Evolutionary conservation across 1,284 basidiomycete species (phyloP), one percentile per base, ranked within the genome.

Genomic region (Ceratobasidium sp.): DNA sequence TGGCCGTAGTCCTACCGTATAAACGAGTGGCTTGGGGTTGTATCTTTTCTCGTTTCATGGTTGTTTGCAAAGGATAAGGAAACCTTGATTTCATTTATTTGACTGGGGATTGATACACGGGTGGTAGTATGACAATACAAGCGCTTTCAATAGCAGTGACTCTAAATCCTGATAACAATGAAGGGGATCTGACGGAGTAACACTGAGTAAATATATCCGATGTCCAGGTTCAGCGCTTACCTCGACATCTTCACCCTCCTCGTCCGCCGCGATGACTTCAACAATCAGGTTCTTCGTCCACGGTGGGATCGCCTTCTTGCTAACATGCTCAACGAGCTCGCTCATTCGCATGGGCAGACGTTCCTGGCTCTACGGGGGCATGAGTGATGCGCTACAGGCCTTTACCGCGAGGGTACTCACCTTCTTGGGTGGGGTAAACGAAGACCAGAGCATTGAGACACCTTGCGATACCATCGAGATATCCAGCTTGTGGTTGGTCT

Each of bases 361-460:
- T 83, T 98, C 96, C 67, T 95, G 91, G 81, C 92, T 94, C 95
- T 96, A 82, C 52, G 77, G 57, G 4, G 55, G 69, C 44, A 30
- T 35, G 73, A 62, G 30, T 10, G 27, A 55, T 3, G 1, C 46
- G 57, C 35, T 27, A 3, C 7, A 30, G 73, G 50, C 62, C 52
- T 69, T 74, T 38, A 80, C 54, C 30, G 41, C 16, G 41, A 23
- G 3, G 30, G 35, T 20, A 83, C 87, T 60, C 68, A 92, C 93
- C 92, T 98, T 98, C 87, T 96, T 95, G 87, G 93, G 94, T 69
- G 92, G 92, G 77, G 95, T 90, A 84, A 97, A 99, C 50, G 93
- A 92, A 80, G 95, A 97, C 95, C 96, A 99, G 50, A 99, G 88
- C 97, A 99, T 98, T 82, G 96, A 97, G 46, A 98, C 96, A 69